Evolutionary conservation across 306 rosid species (phyloP).

Genomic region (Vigna reflexopilosa): DNA sequence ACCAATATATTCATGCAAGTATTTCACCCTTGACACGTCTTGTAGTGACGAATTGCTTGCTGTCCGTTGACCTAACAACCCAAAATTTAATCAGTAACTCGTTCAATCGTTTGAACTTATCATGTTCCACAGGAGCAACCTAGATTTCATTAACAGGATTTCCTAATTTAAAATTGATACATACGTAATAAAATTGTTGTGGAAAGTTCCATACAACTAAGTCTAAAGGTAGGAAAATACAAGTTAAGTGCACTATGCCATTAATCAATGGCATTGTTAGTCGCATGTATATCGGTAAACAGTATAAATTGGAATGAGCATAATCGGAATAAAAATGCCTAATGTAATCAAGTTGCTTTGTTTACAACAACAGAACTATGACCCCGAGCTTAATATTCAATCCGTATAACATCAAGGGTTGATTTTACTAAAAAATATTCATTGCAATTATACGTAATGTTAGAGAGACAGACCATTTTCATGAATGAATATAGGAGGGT

Average conservation of each 20-base stretch:
- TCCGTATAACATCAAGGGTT: neutral
- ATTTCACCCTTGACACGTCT: conserved; percentile 57
- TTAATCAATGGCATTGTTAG: neutral
- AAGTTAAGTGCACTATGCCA: neutral
- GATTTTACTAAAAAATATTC: neutral
- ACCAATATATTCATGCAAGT: conserved; percentile 52
- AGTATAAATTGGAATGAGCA: too few species aligned
- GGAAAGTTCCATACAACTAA: too few species aligned
- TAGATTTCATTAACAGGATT: too few species aligned
- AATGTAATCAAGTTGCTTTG: neutral
- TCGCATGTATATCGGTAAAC: neutral
- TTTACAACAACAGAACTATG: neutral
- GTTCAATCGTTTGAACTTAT: neutral
- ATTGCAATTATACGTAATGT: neutral
- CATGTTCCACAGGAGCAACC: neutral
- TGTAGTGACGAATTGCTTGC: conserved; percentile 46
- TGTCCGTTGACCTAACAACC: conserved; percentile 57
- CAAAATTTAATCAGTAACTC: neutral
- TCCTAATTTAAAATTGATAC: too few species aligned
- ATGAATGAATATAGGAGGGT: conserved; percentile 62
- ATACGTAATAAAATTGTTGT: too few species aligned
- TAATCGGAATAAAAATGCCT: too few species aligned
- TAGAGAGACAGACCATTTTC: conserved; percentile 63
- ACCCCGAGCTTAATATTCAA: neutral
- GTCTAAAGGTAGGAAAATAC: neutral